Evolutionary conservation across 2,329 filamentous ascomycete species (phyloP).

Genomic region (Mycosphaerella arachidis): DNA sequence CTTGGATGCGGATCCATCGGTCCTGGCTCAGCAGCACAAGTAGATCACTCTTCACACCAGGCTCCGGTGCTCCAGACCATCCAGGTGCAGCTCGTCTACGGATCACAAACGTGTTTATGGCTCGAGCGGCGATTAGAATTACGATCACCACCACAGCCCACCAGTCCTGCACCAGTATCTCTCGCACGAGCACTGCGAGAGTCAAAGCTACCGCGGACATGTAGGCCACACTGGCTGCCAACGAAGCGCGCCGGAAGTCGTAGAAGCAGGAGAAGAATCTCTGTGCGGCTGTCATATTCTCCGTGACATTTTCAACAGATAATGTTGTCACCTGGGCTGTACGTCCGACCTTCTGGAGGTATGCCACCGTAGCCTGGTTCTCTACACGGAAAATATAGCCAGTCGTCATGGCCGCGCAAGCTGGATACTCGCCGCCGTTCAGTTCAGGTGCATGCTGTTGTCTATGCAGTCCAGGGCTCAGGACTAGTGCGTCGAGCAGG

Average conservation of each 20-base stretch:
- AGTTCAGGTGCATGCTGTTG: conserved; percentile 55
- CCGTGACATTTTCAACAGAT: conserved; percentile 8
- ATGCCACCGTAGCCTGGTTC: conserved; percentile 53
- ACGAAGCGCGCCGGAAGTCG: not conserved
- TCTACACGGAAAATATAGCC: conserved; percentile 44
- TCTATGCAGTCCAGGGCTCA: conserved; percentile 58
- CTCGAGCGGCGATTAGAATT: conserved; percentile 50
- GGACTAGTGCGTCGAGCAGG: conserved; percentile 53
- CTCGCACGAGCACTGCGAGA: too few species aligned
- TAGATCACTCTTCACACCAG: conserved; percentile 43
- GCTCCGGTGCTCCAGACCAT: conserved; percentile 33
- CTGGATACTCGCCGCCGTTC: conserved; percentile 37
- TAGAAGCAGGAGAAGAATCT: not conserved
- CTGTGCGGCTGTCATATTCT: not conserved
- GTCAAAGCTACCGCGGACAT: conserved; percentile 13
- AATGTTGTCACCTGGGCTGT: conserved; percentile 30
- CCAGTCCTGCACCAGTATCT: conserved; percentile 18
- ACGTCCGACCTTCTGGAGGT: conserved; percentile 36
- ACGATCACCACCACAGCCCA: conserved; percentile 49
- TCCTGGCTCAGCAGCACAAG: conserved; percentile 51
- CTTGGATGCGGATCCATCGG: conserved; percentile 51
- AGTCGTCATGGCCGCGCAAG: conserved; percentile 41
- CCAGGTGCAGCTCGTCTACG: conserved; percentile 43
- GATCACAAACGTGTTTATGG: conserved; percentile 55
- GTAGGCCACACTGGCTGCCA: conserved; percentile 4